Conservation (phyloP, 2,329 filamentous ascomycete species). For the Pestalotiopsis sp. region DNA sequence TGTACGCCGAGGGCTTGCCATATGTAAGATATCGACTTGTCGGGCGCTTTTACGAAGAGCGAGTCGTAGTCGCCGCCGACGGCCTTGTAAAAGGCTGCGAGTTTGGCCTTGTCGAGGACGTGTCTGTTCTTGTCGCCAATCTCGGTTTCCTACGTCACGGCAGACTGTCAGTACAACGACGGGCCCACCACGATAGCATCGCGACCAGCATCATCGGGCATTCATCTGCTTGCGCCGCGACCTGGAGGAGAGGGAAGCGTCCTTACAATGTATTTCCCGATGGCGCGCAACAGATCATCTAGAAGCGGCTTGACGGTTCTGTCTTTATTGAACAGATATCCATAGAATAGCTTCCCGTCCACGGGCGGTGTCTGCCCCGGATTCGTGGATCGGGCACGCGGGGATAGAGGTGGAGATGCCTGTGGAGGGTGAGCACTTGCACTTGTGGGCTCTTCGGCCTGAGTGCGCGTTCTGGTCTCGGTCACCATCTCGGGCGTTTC, state of each 20-base stretch:
- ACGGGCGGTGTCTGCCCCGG: constrained; percentile 18
- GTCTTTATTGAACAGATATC: constrained; percentile 68
- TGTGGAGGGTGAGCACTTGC: constrained; percentile 11
- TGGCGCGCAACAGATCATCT: constrained; percentile 68
- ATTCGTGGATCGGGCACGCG: constrained; percentile 14
- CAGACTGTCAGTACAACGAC: constrained; percentile 14
- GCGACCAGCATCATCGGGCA: not conserved
- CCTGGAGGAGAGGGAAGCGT: not conserved
- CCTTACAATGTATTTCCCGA: constrained; percentile 72
- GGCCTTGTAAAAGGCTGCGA: constrained; percentile 76
- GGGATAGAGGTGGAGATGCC: constrained; percentile 15
- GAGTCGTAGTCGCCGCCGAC: constrained; percentile 77
- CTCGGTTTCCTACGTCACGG: constrained; percentile 50
- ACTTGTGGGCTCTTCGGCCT: constrained; percentile 3
- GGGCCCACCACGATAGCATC: not conserved
- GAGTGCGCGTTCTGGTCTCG: constrained; percentile 5
- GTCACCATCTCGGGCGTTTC: constrained; percentile 9
- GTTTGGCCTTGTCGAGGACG: constrained; percentile 65
- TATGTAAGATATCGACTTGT: constrained; percentile 82
- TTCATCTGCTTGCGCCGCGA: not conserved
- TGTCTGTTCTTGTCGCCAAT: constrained; percentile 59
- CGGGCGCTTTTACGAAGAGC: constrained; percentile 77
- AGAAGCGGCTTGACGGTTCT: constrained; percentile 70
- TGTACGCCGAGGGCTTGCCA: constrained; percentile 91
- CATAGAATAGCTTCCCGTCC: constrained; percentile 53